Conservation (phyloP, 495 filamentous ascomycete genomes). For the Penicillium verhagenii region DNA sequence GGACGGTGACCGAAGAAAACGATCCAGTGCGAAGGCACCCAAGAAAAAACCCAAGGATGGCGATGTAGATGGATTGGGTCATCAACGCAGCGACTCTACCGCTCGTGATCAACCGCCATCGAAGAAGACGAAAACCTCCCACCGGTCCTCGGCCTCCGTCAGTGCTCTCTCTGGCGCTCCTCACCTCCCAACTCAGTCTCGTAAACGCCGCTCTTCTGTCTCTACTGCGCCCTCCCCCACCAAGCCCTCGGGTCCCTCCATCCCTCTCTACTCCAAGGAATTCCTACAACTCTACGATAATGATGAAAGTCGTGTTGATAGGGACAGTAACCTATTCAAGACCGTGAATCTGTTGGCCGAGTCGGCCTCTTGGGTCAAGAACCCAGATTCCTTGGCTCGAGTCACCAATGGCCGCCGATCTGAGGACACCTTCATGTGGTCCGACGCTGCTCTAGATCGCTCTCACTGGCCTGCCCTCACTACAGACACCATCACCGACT, state of each 20-base stretch:
- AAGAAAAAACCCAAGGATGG: slow-evolving; percentile 68
- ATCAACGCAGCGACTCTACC: slow-evolving; percentile 50
- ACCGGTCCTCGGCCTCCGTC: slow-evolving; percentile 69
- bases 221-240: slow-evolving; percentile 52
- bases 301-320: slow-evolving; percentile 49
- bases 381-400: slow-evolving; percentile 49
- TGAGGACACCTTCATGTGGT: slow-evolving; percentile 51
- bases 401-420: slow-evolving; percentile 41
- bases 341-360: slow-evolving; percentile 65
- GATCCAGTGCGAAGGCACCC: slow-evolving; percentile 64
- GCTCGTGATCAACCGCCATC: slow-evolving; percentile 55
- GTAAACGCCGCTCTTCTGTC: slow-evolving; percentile 53
- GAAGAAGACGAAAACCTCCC: slow-evolving; percentile 76
- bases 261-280: slow-evolving; percentile 61
- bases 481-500: slow-evolving; percentile 47
- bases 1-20: slow-evolving; percentile 64
- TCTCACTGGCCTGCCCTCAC: slow-evolving; percentile 49
- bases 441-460: slow-evolving; percentile 54
- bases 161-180: slow-evolving; percentile 51
- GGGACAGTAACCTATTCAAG: slow-evolving; percentile 59
- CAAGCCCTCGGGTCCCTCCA: slow-evolving; percentile 45
- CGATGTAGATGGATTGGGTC: slow-evolving; percentile 38
- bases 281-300: slow-evolving; percentile 71
- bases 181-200: slow-evolving; percentile 37
- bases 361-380: slow-evolving; percentile 70